A percentile compares a stretch with the other conserved stretches of the same genome.
phyloP scores from a whole-genome alignment of 306 rosid species.

The Pachyrhizus erosus region DNA sequence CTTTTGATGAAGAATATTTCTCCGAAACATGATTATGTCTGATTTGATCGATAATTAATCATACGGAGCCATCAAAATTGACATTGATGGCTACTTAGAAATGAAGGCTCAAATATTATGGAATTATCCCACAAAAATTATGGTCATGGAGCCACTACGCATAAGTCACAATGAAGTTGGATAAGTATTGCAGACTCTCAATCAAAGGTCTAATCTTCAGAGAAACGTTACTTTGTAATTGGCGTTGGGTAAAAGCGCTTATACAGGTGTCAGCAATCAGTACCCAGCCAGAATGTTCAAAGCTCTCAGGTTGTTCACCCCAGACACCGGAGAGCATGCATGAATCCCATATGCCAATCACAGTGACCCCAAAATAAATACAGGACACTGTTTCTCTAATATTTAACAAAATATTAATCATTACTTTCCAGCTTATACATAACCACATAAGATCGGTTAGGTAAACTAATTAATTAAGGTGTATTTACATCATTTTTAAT shows the following conservation, averaged over 20 bases:
- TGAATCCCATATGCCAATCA: constrained; percentile 29
- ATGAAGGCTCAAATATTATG: constrained; percentile 15
- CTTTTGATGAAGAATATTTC: constrained; percentile 49
- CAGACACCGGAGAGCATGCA: neutral
- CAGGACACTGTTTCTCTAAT: neutral
- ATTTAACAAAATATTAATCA: neutral
- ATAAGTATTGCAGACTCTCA: neutral
- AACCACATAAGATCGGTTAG: neutral
- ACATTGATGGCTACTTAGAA: constrained; percentile 53
- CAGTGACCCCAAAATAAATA: constrained; percentile 3
- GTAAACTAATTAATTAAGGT: neutral
- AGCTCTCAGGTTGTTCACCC: neutral
- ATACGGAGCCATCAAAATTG: constrained; percentile 56
- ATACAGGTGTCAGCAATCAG: constrained; percentile 22
- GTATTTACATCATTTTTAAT: no score
- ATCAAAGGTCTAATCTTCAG: constrained; percentile 15
- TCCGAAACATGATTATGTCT: constrained; percentile 57
- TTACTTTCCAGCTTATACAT: neutral
- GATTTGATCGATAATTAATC: constrained; percentile 53
- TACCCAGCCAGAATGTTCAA: neutral
- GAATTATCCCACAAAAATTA: neutral
- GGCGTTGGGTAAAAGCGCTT: constrained; percentile 9
- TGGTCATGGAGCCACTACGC: constrained; percentile 11
- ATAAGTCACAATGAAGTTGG: neutral
- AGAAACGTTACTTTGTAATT: constrained; percentile 25